phyloP scores from a whole-genome alignment of 1,284 basidiomycete species.

The Ceratobasidium papillatum region DNA sequence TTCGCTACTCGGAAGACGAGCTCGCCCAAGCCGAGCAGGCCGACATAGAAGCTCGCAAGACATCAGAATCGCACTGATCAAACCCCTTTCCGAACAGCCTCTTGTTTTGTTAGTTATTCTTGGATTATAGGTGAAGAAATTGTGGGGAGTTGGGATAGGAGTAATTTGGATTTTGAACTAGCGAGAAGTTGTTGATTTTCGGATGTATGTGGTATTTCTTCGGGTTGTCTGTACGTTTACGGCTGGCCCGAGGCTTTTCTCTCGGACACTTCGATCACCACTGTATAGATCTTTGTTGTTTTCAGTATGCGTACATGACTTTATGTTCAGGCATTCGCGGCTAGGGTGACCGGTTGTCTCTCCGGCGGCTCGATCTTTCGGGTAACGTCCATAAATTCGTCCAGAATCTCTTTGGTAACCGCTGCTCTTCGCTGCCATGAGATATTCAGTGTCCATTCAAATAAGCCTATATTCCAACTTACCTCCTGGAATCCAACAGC shows the following conservation, averaged over 20 bases:
- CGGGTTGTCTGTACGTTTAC: constrained; percentile 32
- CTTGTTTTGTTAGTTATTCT: constrained; percentile 30
- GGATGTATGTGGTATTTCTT: constrained; percentile 12
- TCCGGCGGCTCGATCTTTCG: constrained; percentile 75
- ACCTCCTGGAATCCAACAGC: constrained; percentile 93
- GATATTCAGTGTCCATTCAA: neutral
- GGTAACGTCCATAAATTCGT: constrained; percentile 83
- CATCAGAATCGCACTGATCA: constrained; percentile 1
- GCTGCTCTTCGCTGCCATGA: constrained; percentile 73
- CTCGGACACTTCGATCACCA: constrained; percentile 21
- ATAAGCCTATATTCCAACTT: constrained; percentile 46
- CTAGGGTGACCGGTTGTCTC: constrained; percentile 3
- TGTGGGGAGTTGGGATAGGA: neutral
- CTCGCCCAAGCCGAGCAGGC: constrained; percentile 31
- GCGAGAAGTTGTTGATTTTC: neutral
- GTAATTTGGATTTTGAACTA: constrained; percentile 24
- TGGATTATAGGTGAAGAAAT: constrained; percentile 15
- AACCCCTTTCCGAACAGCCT: neutral
- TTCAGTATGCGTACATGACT: constrained; percentile 13
- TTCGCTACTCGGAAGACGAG: constrained; percentile 35
- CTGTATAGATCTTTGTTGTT: constrained; percentile 26
- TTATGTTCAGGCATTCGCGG: neutral
- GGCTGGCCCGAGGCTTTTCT: constrained; percentile 25
- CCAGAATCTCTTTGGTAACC: constrained; percentile 82
- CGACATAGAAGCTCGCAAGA: constrained; percentile 16